Evolutionary conservation across 164 flowering plant species (phyloP).

Genomic region (Hamamelis virginiana): DNA sequence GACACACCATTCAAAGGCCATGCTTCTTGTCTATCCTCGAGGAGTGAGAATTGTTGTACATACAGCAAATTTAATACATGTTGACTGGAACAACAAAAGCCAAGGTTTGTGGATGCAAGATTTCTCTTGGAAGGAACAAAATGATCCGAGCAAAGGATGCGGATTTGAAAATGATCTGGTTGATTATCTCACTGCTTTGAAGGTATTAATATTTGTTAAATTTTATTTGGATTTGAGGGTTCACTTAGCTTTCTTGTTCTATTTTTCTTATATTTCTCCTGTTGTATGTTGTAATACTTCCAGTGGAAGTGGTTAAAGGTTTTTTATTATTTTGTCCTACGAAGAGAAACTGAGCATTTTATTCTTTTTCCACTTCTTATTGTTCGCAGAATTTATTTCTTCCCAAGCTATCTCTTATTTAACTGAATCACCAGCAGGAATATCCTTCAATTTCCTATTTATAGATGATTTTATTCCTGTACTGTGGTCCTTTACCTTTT

Average conservation of each 20-base stretch:
- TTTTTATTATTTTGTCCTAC: not conserved
- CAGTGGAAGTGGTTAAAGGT: not conserved
- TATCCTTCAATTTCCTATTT: not conserved
- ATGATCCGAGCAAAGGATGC: slow-evolving; percentile 37
- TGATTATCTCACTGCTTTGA: slow-evolving; percentile 76
- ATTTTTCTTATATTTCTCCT: not conserved
- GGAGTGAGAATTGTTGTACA: slow-evolving; percentile 89
- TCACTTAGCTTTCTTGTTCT: not conserved
- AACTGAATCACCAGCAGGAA: not conserved
- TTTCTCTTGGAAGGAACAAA: slow-evolving; percentile 91
- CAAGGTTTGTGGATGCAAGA: slow-evolving; percentile 99
- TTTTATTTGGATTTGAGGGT: not conserved
- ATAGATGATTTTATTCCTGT: not conserved
- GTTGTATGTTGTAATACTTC: not conserved
- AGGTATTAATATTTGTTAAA: slow-evolving; percentile 47
- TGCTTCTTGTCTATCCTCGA: slow-evolving; percentile 88
- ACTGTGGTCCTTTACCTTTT: not conserved
- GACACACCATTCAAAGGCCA: slow-evolving; percentile 98
- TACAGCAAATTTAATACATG: slow-evolving; percentile 88
- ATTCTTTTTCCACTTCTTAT: not conserved
- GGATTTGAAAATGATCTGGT: slow-evolving; percentile 83
- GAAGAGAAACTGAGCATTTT: not conserved
- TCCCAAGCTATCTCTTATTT: not conserved
- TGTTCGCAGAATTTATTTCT: not conserved
- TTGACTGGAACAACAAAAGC: slow-evolving; percentile 99